phyloP scores from a whole-genome alignment of 192 early-diverging fungal species.

The Geranomyces michiganensis region DNA sequence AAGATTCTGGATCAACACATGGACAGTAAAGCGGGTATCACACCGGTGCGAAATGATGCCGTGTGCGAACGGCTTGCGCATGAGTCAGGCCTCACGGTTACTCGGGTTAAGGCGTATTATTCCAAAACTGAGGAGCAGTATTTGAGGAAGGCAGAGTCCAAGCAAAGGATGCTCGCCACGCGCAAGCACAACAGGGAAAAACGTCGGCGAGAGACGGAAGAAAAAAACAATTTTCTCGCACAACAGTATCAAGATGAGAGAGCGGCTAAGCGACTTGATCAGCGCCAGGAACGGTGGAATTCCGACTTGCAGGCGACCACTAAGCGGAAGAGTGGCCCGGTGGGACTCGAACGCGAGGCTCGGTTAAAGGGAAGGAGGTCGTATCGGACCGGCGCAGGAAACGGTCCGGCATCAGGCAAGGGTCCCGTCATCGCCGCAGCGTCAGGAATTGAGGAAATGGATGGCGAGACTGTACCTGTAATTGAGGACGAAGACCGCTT shows the following conservation, averaged over 20 bases:
- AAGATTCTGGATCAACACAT: constrained; percentile 38
- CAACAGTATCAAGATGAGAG: no score
- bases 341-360: background rate
- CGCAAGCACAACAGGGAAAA: constrained; percentile 20
- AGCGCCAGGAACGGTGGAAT: background rate
- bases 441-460: constrained; percentile 17
- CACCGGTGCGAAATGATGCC: constrained; percentile 40
- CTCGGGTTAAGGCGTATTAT: constrained; percentile 44
- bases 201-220: background rate
- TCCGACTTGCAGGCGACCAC: no score
- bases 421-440: constrained; percentile 12
- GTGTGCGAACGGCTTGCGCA: constrained; percentile 29
- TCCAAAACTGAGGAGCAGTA: constrained; percentile 38
- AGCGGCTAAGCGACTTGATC: background rate
- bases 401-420: constrained; percentile 11
- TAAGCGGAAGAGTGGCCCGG: background rate
- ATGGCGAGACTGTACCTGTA: constrained; percentile 20
- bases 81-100: constrained; percentile 30
- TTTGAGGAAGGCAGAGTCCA: constrained; percentile 9
- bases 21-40: constrained; percentile 29
- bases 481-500: constrained; percentile 32
- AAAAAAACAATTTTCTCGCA: no score
- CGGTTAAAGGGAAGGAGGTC: constrained; percentile 10
- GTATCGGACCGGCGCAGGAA: constrained; percentile 8
- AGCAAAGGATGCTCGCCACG: background rate